Evolutionary conservation across 495 filamentous ascomycete species (phyloP).

Genomic region (Rhypophila decipiens): DNA sequence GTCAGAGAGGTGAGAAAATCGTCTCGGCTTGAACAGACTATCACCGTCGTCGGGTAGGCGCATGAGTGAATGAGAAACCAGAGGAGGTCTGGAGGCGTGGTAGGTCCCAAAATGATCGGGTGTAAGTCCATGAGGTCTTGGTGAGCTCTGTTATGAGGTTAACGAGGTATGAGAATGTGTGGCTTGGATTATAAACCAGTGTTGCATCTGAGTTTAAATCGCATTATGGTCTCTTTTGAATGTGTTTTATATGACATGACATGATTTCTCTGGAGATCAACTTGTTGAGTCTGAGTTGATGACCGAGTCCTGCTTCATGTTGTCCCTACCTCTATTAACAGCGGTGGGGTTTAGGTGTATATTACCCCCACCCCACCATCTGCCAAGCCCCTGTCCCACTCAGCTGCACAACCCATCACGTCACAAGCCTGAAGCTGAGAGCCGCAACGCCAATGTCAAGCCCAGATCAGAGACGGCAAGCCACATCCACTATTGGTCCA

Average conservation of each 20-base stretch:
- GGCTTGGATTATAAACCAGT: too few relatives aligned
- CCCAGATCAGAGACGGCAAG: too few relatives aligned
- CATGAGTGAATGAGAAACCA: constrained; percentile 54
- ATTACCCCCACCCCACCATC: constrained; percentile 11
- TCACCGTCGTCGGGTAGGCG: constrained; percentile 49
- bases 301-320: too few relatives aligned
- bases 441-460: not conserved
- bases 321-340: constrained; percentile 8
- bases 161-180: too few relatives aligned
- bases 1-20: constrained; percentile 52
- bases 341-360: constrained; percentile 21
- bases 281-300: not conserved
- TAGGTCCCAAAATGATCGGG: constrained; percentile 43
- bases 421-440: constrained; percentile 23
- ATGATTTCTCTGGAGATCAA: too few relatives aligned
- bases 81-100: constrained; percentile 55
- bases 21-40: constrained; percentile 63
- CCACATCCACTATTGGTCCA: not conserved
- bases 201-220: too few relatives aligned
- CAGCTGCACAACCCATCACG: constrained; percentile 21
- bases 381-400: too few relatives aligned
- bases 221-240: too few relatives aligned
- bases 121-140: constrained; percentile 2
- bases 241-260: too few relatives aligned
- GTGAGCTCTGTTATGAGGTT: too few relatives aligned